Evolutionary conservation across 768 basidiomycete species (phyloP), one percentile per base, ranked within the genome.

Genomic region (Cystobasidium tubakii): DNA sequence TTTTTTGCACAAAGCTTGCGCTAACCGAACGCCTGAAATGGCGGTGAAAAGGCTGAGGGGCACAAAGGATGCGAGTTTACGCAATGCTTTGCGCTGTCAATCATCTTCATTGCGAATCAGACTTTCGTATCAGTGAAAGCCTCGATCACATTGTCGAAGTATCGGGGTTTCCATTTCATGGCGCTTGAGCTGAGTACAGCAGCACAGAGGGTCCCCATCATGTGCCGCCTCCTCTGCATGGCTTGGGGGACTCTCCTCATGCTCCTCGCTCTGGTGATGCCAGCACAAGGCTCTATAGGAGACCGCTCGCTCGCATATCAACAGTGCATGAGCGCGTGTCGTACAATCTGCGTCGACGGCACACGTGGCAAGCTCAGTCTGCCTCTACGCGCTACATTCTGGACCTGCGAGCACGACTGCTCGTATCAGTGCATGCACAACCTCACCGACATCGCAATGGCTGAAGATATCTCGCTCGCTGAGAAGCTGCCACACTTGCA

Each of bases 331-430:
- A 60, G 13, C 33, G 13, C 23, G 57, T 60, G 57, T 50, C 57
- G 57, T 4, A 34, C 29, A 60, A 12, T 9, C 57, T 60, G 57
- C 23, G 2, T 29, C 57, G 57, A 60, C 21, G 57, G 25, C 15
- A 60, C 25, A 27, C 57, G 13, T 31, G 13, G 21, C 23, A 29
- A 54, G 19, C 66, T 67, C 6, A 21, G 44, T 23, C 50, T 46
- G 15, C 46, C 66, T 10, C 66, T 67, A n/a, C 66, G 66, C 25
- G 39, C 27, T 29, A 46, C 66, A 2, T 31, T 42, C 46, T 98
- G 94, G 94, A 86, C 89, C 36, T 96, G 93, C 82, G 79, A 80
- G 12, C 91, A 90, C 75, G 85, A 96, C 80, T 99, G 95, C 84
- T 87, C 87, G 80, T 99, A 99, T 80, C 81, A 79, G 1, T 99